These are phyloP conservation scores for Boletus vinaceobasis DNA, from an alignment of 768 basidiomycete genomes.

Conservation along the genomic window DNA sequence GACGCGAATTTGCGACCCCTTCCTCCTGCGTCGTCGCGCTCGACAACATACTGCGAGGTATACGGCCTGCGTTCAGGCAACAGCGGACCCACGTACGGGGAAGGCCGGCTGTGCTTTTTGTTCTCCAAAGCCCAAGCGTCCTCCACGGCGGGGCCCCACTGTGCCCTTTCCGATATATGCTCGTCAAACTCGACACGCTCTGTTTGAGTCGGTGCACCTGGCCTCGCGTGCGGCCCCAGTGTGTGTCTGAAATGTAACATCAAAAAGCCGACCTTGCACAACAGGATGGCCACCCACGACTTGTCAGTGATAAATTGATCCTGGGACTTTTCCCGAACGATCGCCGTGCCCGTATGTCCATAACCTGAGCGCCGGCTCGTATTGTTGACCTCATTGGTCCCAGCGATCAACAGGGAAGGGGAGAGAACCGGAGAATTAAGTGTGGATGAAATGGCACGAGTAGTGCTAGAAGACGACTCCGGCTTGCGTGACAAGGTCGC, in stretches of 20 bases:
- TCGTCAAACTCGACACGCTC: not conserved
- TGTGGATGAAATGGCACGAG: not conserved
- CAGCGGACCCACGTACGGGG: not conserved
- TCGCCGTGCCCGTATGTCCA: not conserved
- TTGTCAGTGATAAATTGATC: not conserved
- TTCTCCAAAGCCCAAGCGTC: not conserved
- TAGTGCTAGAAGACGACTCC: not conserved
- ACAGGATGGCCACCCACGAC: conserved; percentile 5
- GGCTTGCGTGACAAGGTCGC: not conserved
- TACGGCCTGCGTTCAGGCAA: not conserved
- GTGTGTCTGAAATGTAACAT: conserved; percentile 4
- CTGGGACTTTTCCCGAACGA: not conserved
- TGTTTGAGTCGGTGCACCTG: not conserved
- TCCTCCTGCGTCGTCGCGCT: not conserved
- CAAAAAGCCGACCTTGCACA: not conserved
- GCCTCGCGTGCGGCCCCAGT: not conserved
- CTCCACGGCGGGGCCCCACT: not conserved
- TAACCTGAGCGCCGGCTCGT: not conserved
- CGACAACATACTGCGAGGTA: not conserved
- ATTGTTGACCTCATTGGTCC: not conserved
- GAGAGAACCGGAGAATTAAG: not conserved
- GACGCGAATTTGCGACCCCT: not conserved
- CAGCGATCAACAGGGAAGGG: not conserved
- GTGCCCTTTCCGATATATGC: not conserved
- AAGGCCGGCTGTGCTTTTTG: no score